Evolutionary conservation across 139 green algal genomes (phyloP), one percentile per base, ranked within the genome.

Genomic region (Haematococcus sp.): DNA sequence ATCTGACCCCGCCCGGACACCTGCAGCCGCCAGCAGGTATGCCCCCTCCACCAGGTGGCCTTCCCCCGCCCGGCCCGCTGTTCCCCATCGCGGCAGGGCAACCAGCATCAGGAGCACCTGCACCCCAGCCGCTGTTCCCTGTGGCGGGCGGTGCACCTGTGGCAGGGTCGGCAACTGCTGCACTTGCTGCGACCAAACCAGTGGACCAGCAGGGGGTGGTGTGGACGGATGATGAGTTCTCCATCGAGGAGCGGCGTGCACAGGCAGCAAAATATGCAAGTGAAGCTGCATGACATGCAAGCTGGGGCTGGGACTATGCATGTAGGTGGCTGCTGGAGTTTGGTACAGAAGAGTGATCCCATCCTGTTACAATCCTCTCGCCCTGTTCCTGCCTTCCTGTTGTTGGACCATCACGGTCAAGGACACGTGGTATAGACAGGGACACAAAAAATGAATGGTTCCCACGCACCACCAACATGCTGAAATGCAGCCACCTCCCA

Each of bases 181-280:
- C 51, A 52, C 25, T 5, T 60, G n/a, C 43, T 40, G 44, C 66
- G 4, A 11, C 44, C 23, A 13, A n/a, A 40, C 20, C n/a, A 63
- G 68, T 49, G 54, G 27, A 46, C 20, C 51, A 63, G 52, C 27
- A 66, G 25, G 67, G 49, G 31, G 52, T 88, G 64, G 78, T 90
- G 25, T 90, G 85, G 85, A 63, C 33, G 1, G 80, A 90, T 25
- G 83, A 88, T 34, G 74, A 84, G 2, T 79, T 68, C 34, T 85
- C 75, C 1, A 81, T 84, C 11, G 85, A 90, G 70, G 85, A 90
- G 71, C 64, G 77, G 28, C 35, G 85, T 1, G 83, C 83, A 5
- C 40, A 60, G 76, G 69, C 85, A 56, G 74, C 83, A 0, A 86
- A 84, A 54, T 88, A 88, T 54, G 33, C 58, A 30, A 65, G 30